Base-by-base conservation (phyloP, 768 basidiomycete species). In the Tricholoma matsutake region DNA sequence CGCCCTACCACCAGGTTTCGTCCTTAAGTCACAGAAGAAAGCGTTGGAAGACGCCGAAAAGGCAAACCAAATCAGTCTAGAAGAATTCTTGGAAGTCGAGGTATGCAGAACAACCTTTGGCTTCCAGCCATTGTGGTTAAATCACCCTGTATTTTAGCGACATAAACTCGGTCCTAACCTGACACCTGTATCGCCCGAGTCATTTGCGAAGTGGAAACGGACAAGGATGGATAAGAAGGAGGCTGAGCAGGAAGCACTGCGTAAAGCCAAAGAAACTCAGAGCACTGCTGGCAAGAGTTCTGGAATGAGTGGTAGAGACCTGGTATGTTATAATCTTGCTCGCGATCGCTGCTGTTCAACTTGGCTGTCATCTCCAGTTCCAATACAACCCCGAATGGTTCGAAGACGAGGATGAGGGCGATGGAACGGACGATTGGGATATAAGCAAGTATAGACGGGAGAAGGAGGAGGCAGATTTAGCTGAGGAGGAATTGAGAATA, bases 51-150 rank as follows among this genome's bases (percentile, higher is more conserved):
- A 96, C 13, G 94, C 92, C 2, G 93, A 91, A 25, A 96, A 94
- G 75, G 88, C 91, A 4, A 89, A 91, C 60, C 78, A 81, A 54
- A 98, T 99, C 71, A 94, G 92, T 65, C 67, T 99, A 39, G 97
- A 98, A 72, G 97, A 98, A 66, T 99, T 99, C 79, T 72, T 99
- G 59, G 97, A 99, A 77, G 93, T 94, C 54, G 96, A 98, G 87
- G 95, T 94, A 66, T 58, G 81, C 67, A 28, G 54, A 39, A 41
- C 20, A 25, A 55, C 20, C 34, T 31, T 32, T 10, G n/a, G 16
- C 13, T 34, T 29, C 6, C 39, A 25, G 47, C 14, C 29, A 35
- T 58, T 37, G 9, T 16, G 20, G 31, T 35, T 6, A 31, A 25
- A 37, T 20, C 51, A 49, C 53, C 25, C 28, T 29, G 4, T 16